Percentiles rank a stretch among this genome's conserved stretches.
These are phyloP conservation scores for Sporormia fimetaria DNA, from an alignment of 495 filamentous ascomycete genomes.

Conservation along the genomic window DNA sequence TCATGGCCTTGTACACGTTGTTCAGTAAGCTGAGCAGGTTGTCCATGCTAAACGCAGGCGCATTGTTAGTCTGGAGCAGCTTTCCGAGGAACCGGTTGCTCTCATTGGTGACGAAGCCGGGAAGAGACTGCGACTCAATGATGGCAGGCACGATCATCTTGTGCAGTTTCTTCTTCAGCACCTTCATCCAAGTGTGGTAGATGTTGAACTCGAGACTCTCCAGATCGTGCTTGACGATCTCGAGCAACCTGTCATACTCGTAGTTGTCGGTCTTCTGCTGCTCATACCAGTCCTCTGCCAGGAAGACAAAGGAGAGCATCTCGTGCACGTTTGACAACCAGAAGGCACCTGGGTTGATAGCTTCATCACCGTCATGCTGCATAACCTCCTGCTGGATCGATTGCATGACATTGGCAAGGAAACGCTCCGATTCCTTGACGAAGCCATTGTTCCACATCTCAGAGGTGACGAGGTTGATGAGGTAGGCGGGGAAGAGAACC, in stretches of 20 bases:
- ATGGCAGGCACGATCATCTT: slow-evolving; percentile 99
- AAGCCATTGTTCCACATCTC: slow-evolving; percentile 99
- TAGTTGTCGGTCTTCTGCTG: slow-evolving; percentile 98
- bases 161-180: slow-evolving; percentile 93
- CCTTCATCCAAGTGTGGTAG: slow-evolving; percentile 99
- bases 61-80: slow-evolving; percentile 73
- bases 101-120: slow-evolving; percentile 97
- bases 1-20: slow-evolving; percentile 96
- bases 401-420: slow-evolving; percentile 98
- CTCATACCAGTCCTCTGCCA: slow-evolving; percentile 99
- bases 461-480: slow-evolving; percentile 97
- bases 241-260: slow-evolving; percentile 93
- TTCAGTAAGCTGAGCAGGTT: slow-evolving; percentile 93
- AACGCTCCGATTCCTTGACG: slow-evolving; percentile 98
- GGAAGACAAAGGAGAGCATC: slow-evolving; percentile 99
- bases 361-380: slow-evolving; percentile 95
- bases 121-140: slow-evolving; percentile 96
- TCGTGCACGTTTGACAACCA: slow-evolving; percentile 99
- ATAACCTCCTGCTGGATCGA: slow-evolving; percentile 98
- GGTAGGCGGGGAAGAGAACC: slow-evolving; percentile 93
- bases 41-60: slow-evolving; percentile 96
- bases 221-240: slow-evolving; percentile 98
- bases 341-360: slow-evolving; percentile 94
- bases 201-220: slow-evolving; percentile 99
- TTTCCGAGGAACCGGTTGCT: slow-evolving; percentile 97